A percentile compares a stretch with the other conserved stretches of the same genome.
phyloP scores from a whole-genome alignment of 495 filamentous ascomycete species.

The Symbiotaphrina buchneri region DNA sequence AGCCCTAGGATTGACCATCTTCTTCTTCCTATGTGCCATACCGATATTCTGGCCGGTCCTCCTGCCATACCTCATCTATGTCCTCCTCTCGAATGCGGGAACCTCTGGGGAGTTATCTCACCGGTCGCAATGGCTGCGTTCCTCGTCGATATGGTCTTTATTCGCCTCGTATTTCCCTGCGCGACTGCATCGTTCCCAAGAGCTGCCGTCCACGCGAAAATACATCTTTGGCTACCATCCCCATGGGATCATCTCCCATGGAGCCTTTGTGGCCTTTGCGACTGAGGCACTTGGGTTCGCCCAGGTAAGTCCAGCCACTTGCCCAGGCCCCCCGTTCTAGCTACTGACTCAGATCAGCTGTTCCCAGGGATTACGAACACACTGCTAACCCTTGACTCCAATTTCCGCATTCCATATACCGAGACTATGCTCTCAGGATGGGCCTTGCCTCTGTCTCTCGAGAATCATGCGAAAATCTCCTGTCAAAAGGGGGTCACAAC shows the following conservation, averaged over 20 bases:
- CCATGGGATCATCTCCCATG: slow-evolving; percentile 90
- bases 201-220: slow-evolving; percentile 63
- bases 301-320: too few species aligned
- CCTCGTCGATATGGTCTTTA: slow-evolving; percentile 60
- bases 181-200: slow-evolving; percentile 57
- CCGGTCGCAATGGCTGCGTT: slow-evolving; percentile 50
- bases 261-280: slow-evolving; percentile 78
- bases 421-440: slow-evolving; percentile 74
- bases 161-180: slow-evolving; percentile 90
- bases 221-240: slow-evolving; percentile 98
- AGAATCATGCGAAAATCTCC: slow-evolving; percentile 71
- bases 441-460: slow-evolving; percentile 77
- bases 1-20: slow-evolving; percentile 46
- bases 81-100: slow-evolving; percentile 53
- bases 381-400: slow-evolving; percentile 74
- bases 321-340: too few species aligned
- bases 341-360: too few species aligned
- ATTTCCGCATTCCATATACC: slow-evolving; percentile 84
- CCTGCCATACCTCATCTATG: slow-evolving; percentile 73
- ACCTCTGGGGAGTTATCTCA: slow-evolving; percentile 49
- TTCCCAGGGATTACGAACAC: slow-evolving; percentile 95
- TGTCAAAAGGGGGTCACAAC: slow-evolving; percentile 53
- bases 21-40: slow-evolving; percentile 80
- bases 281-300: slow-evolving; percentile 83
- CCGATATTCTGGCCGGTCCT: slow-evolving; percentile 82